Conservation (phyloP, 345 rosid species). For the Luvunga scandens region DNA sequence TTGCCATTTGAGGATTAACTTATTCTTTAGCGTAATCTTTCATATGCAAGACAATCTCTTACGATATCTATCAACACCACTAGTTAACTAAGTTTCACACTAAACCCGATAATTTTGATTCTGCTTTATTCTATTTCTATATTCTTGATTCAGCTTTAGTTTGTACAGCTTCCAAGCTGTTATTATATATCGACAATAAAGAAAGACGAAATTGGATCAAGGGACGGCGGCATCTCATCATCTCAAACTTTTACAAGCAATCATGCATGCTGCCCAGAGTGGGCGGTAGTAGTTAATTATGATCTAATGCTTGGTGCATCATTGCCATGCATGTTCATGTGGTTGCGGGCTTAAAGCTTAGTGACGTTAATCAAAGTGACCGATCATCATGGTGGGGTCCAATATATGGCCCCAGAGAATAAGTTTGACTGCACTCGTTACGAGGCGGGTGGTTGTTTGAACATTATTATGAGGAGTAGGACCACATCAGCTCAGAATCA, state of each 20-base stretch:
- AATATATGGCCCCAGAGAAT: slow-evolving; percentile 10
- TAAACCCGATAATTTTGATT: background rate
- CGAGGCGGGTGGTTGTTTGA: slow-evolving; percentile 28
- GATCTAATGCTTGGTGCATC: background rate
- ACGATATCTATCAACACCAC: background rate
- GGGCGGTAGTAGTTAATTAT: background rate
- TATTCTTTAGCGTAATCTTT: slow-evolving; percentile 14
- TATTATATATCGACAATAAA: background rate
- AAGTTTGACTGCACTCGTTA: slow-evolving; percentile 28
- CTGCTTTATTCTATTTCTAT: no score
- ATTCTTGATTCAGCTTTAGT: background rate
- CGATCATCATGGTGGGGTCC: slow-evolving; percentile 10
- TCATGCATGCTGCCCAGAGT: slow-evolving; percentile 1
- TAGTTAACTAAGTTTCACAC: slow-evolving; percentile 1
- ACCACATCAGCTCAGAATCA: slow-evolving; percentile 1
- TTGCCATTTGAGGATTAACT: background rate
- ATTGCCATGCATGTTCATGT: slow-evolving; percentile 15
- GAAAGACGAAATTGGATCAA: slow-evolving; percentile 27
- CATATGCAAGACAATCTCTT: slow-evolving; percentile 10
- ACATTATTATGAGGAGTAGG: slow-evolving; percentile 18
- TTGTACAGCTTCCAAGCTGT: slow-evolving; percentile 13
- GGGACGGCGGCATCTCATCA: slow-evolving; percentile 1
- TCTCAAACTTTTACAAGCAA: slow-evolving; percentile 15
- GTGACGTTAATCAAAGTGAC: background rate
- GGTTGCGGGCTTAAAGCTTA: slow-evolving; percentile 7